Percentiles rank a stretch among this genome's conserved stretches.
phyloP scores from a whole-genome alignment of 2,329 filamentous ascomycete genomes.

The Ophiocordyceps unilateralis region DNA sequence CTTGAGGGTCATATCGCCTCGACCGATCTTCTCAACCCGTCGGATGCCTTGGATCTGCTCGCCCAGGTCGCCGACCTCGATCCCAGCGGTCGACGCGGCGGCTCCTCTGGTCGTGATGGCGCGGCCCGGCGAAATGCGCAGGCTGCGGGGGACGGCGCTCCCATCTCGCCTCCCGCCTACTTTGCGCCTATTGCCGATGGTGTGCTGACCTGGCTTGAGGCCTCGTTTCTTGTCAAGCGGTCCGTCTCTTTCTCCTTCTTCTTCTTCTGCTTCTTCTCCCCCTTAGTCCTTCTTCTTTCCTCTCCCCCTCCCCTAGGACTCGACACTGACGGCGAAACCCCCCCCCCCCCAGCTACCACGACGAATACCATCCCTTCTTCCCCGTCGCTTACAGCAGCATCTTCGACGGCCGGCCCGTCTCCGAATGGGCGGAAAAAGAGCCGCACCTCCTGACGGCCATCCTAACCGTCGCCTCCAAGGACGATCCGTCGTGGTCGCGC shows the following conservation, averaged over 20 bases:
- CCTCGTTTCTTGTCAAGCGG: conserved; percentile 11
- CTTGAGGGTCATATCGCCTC: conserved; percentile 23
- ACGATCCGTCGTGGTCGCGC: conserved; percentile 44
- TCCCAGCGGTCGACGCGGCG: conserved; percentile 5
- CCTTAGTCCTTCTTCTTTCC: not conserved
- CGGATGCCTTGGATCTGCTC: conserved; percentile 21
- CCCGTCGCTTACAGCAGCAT: conserved; percentile 46
- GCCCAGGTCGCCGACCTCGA: conserved; percentile 23
- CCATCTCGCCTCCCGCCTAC: conserved; percentile 1
- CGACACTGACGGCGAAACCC: no score
- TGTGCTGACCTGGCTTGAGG: conserved; percentile 10
- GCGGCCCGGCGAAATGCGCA: conserved; percentile 4
- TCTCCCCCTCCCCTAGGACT: not conserved
- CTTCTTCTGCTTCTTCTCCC: not conserved
- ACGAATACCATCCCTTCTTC: conserved; percentile 53
- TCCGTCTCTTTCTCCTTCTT: not conserved
- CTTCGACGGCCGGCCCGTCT: conserved; percentile 32
- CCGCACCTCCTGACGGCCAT: conserved; percentile 53
- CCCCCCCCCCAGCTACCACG: conserved; percentile 30
- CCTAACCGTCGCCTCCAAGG: conserved; percentile 53
- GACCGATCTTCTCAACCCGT: conserved; percentile 22
- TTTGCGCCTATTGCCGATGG: conserved; percentile 18
- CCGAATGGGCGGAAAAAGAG: conserved; percentile 40
- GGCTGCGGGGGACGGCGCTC: conserved; percentile 1
- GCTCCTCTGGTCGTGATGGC: conserved; percentile 3